These are phyloP conservation scores for Starmerella ratchasimensis DNA, from an alignment of 805 yeast genomes.

Conservation along the genomic window DNA sequence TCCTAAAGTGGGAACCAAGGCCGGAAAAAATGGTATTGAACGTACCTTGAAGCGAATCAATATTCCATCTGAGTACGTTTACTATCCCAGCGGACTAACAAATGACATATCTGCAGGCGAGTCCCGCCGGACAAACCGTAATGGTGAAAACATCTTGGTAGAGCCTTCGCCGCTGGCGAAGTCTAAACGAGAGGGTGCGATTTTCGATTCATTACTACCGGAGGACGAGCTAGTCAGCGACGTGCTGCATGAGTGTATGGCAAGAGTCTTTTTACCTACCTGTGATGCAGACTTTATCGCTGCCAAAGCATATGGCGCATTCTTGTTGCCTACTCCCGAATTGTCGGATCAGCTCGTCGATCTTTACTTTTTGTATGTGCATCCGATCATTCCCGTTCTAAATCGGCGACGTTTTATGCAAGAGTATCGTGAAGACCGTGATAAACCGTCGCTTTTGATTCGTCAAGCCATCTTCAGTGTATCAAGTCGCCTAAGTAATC, in stretches of 20 bases:
- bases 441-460: slow-evolving; percentile 40
- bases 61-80: neutral
- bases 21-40: too few species aligned
- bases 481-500: slow-evolving; percentile 48
- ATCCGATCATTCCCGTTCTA: slow-evolving; percentile 56
- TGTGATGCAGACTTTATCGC: slow-evolving; percentile 29
- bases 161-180: neutral
- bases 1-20: too few species aligned
- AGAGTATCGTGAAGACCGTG: slow-evolving; percentile 40
- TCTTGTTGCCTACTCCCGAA: slow-evolving; percentile 47
- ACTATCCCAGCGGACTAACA: slow-evolving; percentile 1
- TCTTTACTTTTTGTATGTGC: slow-evolving; percentile 47
- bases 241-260: neutral
- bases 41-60: too few species aligned
- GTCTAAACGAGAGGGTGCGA: slow-evolving; percentile 2
- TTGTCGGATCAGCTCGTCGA: slow-evolving; percentile 48
- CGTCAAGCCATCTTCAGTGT: slow-evolving; percentile 61
- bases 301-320: slow-evolving; percentile 54
- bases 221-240: slow-evolving; percentile 6
- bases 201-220: slow-evolving; percentile 1
- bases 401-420: slow-evolving; percentile 49
- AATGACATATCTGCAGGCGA: neutral
- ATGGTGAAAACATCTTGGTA: neutral
- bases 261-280: slow-evolving; percentile 5
- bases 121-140: neutral